A percentile compares a stretch with the other conserved stretches of the same genome.
Evolutionary conservation across 2,329 filamentous ascomycete genomes (phyloP).

Genomic region (Ceratocystis albifundus): DNA sequence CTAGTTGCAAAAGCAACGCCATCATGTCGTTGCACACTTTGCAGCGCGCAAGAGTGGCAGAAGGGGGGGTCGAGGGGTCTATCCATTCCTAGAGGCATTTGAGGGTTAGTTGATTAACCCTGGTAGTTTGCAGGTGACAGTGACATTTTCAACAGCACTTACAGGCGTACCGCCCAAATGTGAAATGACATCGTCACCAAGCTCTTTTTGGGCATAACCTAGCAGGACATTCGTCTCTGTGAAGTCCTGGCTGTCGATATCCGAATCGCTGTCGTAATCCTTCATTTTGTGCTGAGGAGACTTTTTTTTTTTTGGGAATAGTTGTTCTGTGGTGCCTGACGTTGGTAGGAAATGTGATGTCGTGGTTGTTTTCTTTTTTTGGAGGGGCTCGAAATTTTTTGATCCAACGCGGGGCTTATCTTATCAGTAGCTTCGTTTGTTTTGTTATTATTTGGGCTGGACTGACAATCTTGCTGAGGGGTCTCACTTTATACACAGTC

Average conservation of each 20-base stretch:
- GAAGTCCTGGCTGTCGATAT: conserved; percentile 54
- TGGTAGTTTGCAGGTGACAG: not conserved
- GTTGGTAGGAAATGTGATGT: conserved; percentile 7
- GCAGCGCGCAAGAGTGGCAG: conserved; percentile 69
- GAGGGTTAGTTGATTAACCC: conserved; percentile 18
- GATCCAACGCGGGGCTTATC: conserved; percentile 29
- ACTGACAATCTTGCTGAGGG: not conserved
- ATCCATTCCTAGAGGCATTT: conserved; percentile 64
- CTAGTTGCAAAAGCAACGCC: conserved; percentile 76
- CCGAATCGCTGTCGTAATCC: conserved; percentile 77
- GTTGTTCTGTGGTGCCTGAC: conserved; percentile 2
- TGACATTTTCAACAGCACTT: conserved; percentile 32
- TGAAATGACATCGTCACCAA: conserved; percentile 71
- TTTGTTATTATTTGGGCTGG: not conserved
- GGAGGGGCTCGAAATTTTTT: conserved; percentile 36
- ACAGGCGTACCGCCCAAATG: conserved; percentile 81
- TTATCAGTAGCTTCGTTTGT: conserved; percentile 24
- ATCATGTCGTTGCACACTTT: conserved; percentile 76
- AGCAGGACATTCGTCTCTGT: conserved; percentile 79
- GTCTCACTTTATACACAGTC: not conserved
- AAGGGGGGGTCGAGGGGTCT: conserved; percentile 56
- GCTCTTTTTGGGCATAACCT: conserved; percentile 74
- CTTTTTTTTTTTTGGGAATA: not conserved
- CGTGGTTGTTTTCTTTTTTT: conserved; percentile 21
- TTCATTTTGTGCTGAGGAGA: conserved; percentile 41